A percentile compares a stretch with the other conserved stretches of the same genome.
phyloP scores from a whole-genome alignment of 139 green algal genomes.

The Closterium sp. region DNA sequence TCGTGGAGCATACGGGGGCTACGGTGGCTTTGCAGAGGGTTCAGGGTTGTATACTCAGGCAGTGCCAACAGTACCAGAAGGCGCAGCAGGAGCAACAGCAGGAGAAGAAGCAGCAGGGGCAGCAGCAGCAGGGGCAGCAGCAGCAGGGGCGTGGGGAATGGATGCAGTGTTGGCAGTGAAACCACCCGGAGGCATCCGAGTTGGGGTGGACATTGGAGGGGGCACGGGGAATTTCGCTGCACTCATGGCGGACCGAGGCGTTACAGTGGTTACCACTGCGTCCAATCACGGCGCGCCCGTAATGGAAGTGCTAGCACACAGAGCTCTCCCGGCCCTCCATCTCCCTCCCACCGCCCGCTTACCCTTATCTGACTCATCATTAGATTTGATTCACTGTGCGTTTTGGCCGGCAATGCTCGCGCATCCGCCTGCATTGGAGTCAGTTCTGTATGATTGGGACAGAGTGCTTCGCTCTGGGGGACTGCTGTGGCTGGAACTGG shows the following conservation, averaged over 20 bases:
- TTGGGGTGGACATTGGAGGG: background rate
- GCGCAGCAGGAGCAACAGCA: background rate
- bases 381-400: background rate
- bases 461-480: background rate
- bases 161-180: background rate
- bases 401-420: background rate
- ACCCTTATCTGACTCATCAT: background rate
- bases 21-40: background rate
- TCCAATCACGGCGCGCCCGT: background rate
- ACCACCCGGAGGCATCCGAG: background rate
- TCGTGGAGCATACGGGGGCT: background rate
- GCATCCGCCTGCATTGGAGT: background rate
- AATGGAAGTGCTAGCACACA: background rate
- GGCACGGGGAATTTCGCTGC: background rate
- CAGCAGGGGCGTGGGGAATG: background rate
- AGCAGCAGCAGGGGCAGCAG: background rate
- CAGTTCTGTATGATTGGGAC: slow-evolving; percentile 3
- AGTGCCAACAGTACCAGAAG: background rate
- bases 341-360: background rate
- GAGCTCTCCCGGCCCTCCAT: background rate
- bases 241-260: background rate
- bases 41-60: background rate
- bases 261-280: background rate
- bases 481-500: background rate
- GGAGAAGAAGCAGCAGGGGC: background rate